A percentile compares a stretch with the other conserved stretches of the same genome.
Conservation (phyloP, 345 rosid genomes). For the Salix dunnii region DNA sequence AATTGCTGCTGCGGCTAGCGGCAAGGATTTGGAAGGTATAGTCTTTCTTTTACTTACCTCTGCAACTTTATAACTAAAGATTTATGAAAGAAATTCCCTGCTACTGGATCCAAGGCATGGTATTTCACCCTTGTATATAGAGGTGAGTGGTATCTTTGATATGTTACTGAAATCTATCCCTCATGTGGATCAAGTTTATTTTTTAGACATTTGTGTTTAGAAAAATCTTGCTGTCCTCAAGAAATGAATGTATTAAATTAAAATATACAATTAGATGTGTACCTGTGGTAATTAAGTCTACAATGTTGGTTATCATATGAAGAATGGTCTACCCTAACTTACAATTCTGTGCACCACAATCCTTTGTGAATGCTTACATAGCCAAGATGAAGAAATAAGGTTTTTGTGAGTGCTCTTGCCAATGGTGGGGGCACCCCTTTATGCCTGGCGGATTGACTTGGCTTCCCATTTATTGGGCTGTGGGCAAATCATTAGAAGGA, state of each 20-base stretch:
- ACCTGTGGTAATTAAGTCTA: background rate
- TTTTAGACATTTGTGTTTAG: background rate
- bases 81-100: background rate
- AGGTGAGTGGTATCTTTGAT: background rate
- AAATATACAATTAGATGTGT: background rate
- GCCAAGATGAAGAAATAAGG: background rate
- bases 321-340: background rate
- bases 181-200: background rate
- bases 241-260: background rate
- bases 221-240: background rate
- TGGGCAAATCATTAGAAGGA: background rate
- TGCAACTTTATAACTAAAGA: background rate
- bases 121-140: background rate
- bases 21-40: slow-evolving; percentile 97
- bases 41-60: background rate
- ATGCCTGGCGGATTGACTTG: background rate
- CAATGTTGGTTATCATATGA: background rate
- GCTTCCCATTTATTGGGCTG: background rate
- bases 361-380: background rate
- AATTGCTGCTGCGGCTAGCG: slow-evolving; percentile 90
- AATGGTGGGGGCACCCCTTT: background rate
- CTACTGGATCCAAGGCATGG: background rate
- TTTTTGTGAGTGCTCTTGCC: background rate
- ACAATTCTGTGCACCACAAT: background rate
- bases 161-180: background rate